Evolutionary conservation across 2,329 filamentous ascomycete genomes (phyloP).

Genomic region (Calonectria leucothoes): DNA sequence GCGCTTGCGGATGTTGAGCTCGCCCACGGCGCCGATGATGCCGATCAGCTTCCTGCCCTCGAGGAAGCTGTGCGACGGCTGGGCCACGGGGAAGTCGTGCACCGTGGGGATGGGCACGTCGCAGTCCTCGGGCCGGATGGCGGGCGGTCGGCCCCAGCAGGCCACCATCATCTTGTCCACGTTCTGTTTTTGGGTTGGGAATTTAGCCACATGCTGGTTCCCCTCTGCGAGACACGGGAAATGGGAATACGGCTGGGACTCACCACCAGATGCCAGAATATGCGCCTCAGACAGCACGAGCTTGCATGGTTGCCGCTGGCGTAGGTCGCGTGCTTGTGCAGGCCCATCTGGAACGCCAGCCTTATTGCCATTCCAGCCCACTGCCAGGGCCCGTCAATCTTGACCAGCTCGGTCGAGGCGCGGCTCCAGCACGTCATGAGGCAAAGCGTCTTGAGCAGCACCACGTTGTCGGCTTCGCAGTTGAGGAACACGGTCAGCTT

Average conservation of each 20-base stretch:
- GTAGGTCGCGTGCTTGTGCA: slow-evolving; percentile 8
- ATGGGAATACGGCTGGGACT: neutral
- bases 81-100: neutral
- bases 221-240: too few relatives aligned
- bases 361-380: slow-evolving; percentile 14
- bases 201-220: neutral
- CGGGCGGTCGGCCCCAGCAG: slow-evolving; percentile 15
- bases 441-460: slow-evolving; percentile 7
- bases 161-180: neutral
- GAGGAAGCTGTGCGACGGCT: neutral
- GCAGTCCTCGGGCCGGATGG: neutral
- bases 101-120: neutral
- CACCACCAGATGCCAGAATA: slow-evolving; percentile 17
- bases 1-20: neutral
- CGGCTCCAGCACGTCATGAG: slow-evolving; percentile 10
- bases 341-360: slow-evolving; percentile 11
- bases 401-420: neutral
- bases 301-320: neutral
- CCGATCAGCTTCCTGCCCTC: neutral
- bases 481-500: slow-evolving; percentile 9
- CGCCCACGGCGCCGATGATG: neutral
- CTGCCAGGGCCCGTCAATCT: slow-evolving; percentile 7
- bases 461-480: neutral
- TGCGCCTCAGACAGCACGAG: neutral
- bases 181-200: neutral